phyloP scores from a whole-genome alignment of 352 stramenopile genomes.

The Chrysophaeum taylorii region DNA sequence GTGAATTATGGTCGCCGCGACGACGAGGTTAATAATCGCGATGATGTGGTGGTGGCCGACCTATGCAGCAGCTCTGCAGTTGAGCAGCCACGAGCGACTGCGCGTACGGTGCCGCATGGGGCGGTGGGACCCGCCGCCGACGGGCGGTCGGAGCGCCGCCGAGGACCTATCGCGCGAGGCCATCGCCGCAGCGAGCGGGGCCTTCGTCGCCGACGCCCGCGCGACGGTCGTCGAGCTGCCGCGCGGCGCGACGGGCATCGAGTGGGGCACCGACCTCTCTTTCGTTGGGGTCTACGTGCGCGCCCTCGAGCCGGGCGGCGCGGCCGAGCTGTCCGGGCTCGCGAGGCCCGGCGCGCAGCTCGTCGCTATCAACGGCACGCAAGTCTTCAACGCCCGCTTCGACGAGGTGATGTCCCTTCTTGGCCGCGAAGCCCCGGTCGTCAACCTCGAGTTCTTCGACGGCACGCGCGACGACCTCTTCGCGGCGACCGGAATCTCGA shows the following conservation, averaged over 20 bases:
- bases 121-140: too few relatives aligned
- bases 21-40: too few relatives aligned
- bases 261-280: conserved; percentile 60
- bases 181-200: background rate
- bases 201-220: background rate
- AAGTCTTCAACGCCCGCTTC: conserved; percentile 24
- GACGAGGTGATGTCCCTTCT: conserved; percentile 29
- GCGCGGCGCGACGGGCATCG: conserved; percentile 44
- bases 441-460: conserved; percentile 2
- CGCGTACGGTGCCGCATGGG: too few relatives aligned
- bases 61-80: too few relatives aligned
- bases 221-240: conserved; percentile 9
- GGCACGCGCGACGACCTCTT: conserved; percentile 1
- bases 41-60: too few relatives aligned
- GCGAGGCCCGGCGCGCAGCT: conserved; percentile 32
- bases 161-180: conserved; percentile 6
- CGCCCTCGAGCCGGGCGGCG: conserved; percentile 44
- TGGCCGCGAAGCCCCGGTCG: background rate
- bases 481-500: conserved; percentile 19
- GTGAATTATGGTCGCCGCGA: too few relatives aligned
- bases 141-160: too few relatives aligned
- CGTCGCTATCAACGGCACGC: conserved; percentile 27
- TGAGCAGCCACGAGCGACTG: too few relatives aligned
- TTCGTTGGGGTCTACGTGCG: conserved; percentile 65
- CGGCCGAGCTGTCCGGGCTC: conserved; percentile 40